These are phyloP conservation scores for Radiomyces spectabilis DNA, from an alignment of 192 early-diverging fungal species.

Conservation along the genomic window DNA sequence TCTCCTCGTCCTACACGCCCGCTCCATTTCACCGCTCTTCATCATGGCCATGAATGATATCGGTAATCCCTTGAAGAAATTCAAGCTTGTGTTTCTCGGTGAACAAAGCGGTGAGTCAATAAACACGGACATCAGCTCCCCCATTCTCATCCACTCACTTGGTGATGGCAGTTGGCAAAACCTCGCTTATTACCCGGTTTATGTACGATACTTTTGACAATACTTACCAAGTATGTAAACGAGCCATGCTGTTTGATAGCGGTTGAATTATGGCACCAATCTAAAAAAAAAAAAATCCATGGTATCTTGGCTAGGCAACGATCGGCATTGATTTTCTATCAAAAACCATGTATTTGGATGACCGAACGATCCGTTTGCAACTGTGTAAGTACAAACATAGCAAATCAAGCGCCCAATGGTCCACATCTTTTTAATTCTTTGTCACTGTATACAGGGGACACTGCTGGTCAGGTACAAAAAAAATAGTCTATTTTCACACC, in stretches of 20 bases:
- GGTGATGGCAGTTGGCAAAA: conserved; percentile 78
- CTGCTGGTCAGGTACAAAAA: conserved; percentile 78
- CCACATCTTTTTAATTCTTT: neutral
- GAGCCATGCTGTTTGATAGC: too few species aligned
- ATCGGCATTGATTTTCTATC: conserved; percentile 96
- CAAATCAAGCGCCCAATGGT: neutral
- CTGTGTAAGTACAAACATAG: conserved; percentile 50
- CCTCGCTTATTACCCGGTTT: conserved; percentile 97
- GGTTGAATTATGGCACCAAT: too few species aligned
- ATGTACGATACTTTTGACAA: conserved; percentile 99
- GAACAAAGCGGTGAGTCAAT: conserved; percentile 87
- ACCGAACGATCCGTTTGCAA: conserved; percentile 93
- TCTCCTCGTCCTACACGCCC: too few species aligned
- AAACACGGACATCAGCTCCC: neutral
- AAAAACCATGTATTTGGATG: conserved; percentile 99
- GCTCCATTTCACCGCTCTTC: too few species aligned
- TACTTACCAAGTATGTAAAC: conserved; percentile 82
- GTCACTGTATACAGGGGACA: conserved; percentile 94
- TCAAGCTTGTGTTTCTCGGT: conserved; percentile 97
- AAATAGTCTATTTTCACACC: too few species aligned
- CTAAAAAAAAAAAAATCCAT: too few species aligned
- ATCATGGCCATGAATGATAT: neutral
- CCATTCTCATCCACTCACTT: neutral
- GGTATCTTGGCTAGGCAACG: too few species aligned
- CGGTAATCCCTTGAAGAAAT: conserved; percentile 65